Conservation (phyloP, 257 asterid species). For the Sherardia arvensis region DNA sequence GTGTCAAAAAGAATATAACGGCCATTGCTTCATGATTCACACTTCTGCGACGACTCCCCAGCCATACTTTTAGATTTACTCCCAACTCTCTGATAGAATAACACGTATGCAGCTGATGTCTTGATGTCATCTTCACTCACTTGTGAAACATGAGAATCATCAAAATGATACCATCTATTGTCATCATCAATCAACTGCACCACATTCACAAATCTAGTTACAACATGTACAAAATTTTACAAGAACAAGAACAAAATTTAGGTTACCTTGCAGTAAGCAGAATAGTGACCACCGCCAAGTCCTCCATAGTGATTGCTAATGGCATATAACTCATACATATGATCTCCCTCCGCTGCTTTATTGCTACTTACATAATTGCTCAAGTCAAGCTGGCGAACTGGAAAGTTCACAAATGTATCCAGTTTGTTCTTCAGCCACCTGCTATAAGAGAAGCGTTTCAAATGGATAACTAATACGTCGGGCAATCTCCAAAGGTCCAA, state of each 20-base stretch:
- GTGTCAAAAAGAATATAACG: not conserved
- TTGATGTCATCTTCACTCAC: constrained; percentile 58
- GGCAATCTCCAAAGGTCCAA: constrained; percentile 94
- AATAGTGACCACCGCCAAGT: constrained; percentile 93
- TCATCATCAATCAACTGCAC: constrained; percentile 69
- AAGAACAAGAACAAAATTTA: not conserved
- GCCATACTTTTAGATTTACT: constrained; percentile 21
- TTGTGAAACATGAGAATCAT: constrained; percentile 73
- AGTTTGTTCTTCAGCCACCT: constrained; percentile 91
- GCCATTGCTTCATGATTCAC: constrained; percentile 21
- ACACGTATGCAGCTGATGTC: constrained; percentile 91
- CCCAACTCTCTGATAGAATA: constrained; percentile 76
- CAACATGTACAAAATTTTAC: not conserved
- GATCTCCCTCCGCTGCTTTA: constrained; percentile 49
- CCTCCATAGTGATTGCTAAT: constrained; percentile 97
- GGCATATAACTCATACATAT: constrained; percentile 76
- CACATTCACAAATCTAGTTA: constrained; percentile 15
- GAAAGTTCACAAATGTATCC: constrained; percentile 83
- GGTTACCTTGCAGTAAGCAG: constrained; percentile 91
- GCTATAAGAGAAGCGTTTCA: constrained; percentile 85
- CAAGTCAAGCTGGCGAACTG: constrained; percentile 67
- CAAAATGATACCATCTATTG: constrained; percentile 78
- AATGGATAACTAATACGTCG: constrained; percentile 76
- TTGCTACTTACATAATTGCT: constrained; percentile 65
- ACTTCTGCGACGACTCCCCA: constrained; percentile 40